Evolutionary conservation across 345 rosid species (phyloP), one percentile per base, ranked within the genome.

Genomic region (Geranium brycei): DNA sequence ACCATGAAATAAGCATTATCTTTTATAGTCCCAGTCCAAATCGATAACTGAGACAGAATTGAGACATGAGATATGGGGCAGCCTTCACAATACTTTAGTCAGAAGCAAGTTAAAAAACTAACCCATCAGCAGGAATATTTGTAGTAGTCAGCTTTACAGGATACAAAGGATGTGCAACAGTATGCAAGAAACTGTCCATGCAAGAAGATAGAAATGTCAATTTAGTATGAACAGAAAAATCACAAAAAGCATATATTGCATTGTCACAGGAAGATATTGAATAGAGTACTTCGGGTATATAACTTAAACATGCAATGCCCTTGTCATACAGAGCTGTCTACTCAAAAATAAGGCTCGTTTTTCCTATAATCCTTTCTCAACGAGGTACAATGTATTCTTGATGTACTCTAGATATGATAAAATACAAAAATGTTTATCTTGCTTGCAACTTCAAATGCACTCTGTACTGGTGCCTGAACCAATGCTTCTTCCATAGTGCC

Each of bases 81-180:
- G 15, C 15, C 53, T 41, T 61, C 18, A 60, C 23, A 47, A 47
- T n/a, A 13, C 17, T 60, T 7, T 13, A 61, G 53, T 47, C 53
- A 47, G 53, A 47, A 7, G 13, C 53, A 47, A 47, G 13, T 47
- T 11, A 47, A 47, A 3, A 71, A 58, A 79, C 90, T 78, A 69
- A 89, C 98, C 91, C 95, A 71, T 93, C 97, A 64, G 83, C 58
- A 62, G 91, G 87, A 68, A 83, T 66, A 76, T 59, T 76, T 8
- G 86, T 66, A 59, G 79, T 56, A 63, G 73, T 64, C 79, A 86
- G 65, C 86, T 81, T 88, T 71, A 80, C 86, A 66, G 99, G 86
- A 70, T 32, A 62, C 40, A 93, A 73, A 31, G 93, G 95, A 74
- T 88, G 85, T 8, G 80, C 77, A 69, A 83, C 61, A 12, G 91